Evolutionary conservation across 164 flowering plant species (phyloP), one percentile per base, ranked within the genome.

Genomic region (Brasenia schreberi): DNA sequence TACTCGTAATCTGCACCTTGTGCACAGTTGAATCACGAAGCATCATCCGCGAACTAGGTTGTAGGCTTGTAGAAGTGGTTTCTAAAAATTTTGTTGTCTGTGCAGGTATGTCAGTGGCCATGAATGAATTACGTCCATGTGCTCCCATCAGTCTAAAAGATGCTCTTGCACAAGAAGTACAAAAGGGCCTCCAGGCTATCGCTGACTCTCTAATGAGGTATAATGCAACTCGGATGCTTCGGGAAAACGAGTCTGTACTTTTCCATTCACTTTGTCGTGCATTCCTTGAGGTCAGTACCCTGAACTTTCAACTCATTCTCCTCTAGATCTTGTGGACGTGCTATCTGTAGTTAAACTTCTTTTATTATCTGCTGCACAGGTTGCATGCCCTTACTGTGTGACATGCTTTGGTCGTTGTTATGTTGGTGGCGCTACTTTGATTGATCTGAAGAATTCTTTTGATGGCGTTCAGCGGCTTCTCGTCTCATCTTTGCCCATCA

Each of bases 71-170:
- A 33, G 39, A 33, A 33, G 39, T 33, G 39, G 39, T 33, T 33
- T 33, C 39, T 33, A 33, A 33, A 33, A 33, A 1, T 33, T 33
- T 33, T 4, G 39, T 33, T 61, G 6, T 42, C 64, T 33, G 66
- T 75, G 64, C 77, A 95, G 97, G 97, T 69, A 88, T 92, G 11
- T 91, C 97, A 43, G 88, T 87, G 16, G 96, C 99, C 66, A 81
- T 92, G 96, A 95, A 95, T 65, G 99, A 95, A 67, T 70, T 95
- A 62, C 87, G 99, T n/a, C 97, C 97, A n/a, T 95, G 99, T 78
- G 97, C 96, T 27, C 99, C 99, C 14, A 6, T 88, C 63, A 89
- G 96, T 68, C 79, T 92, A 79, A 95, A 89, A 75, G 74, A 78
- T 53, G 75, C 82, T 42, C 78, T 95, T 68, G 89, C 99, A 44